These are phyloP conservation scores for Magnolia kwangsiensis DNA, from an alignment of 164 flowering plant species.

Conservation along the genomic window DNA sequence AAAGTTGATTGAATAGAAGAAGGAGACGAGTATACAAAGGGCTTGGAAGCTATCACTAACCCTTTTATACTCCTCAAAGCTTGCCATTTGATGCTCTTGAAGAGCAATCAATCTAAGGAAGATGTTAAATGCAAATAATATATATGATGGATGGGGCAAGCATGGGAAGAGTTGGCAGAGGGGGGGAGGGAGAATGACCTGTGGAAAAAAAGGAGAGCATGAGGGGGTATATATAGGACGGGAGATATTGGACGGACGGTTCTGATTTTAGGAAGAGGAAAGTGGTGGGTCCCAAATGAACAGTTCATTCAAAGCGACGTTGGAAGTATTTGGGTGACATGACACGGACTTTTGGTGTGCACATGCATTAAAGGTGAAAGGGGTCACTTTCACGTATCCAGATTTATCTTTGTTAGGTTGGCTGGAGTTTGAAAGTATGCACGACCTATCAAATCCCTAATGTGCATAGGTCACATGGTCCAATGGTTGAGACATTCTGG, in stretches of 20 bases:
- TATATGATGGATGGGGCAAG: not conserved
- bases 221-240: not conserved
- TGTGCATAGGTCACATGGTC: not conserved
- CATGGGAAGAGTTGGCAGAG: not conserved
- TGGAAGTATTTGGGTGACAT: not conserved
- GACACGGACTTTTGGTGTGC: not conserved
- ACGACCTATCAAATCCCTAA: not conserved
- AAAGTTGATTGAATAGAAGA: too few relatives aligned
- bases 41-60: not conserved
- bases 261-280: not conserved
- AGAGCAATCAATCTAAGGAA: not conserved
- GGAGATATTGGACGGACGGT: too few relatives aligned
- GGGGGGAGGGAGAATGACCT: not conserved
- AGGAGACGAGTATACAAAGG: too few relatives aligned
- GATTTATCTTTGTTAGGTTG: not conserved
- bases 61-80: not conserved
- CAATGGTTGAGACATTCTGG: not conserved
- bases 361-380: not conserved
- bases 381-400: not conserved
- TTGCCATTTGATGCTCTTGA: not conserved
- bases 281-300: not conserved
- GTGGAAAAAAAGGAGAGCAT: not conserved
- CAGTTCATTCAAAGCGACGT: not conserved
- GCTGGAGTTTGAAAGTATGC: not conserved
- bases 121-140: not conserved